Evolutionary conservation across 139 green algal genomes (phyloP).

Genomic region (Dunaliella primolecta): DNA sequence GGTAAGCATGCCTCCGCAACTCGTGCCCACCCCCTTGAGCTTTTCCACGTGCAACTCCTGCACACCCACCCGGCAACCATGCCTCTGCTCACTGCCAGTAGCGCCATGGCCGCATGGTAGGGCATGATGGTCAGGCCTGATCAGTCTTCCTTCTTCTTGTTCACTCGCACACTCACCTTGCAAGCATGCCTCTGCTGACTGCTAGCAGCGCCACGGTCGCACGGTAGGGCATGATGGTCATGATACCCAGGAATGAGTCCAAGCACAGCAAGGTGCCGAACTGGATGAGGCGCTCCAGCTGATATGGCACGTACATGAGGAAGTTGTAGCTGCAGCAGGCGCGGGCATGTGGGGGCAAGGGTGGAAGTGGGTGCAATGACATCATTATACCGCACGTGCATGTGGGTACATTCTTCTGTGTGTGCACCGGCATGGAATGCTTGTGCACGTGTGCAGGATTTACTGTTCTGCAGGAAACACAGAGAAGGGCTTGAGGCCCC

Average conservation of each 20-base stretch:
- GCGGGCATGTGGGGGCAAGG: neutral
- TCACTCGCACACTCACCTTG: too few relatives aligned
- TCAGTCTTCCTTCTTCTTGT: too few relatives aligned
- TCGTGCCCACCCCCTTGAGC: too few relatives aligned
- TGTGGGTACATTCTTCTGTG: neutral
- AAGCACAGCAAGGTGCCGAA: conserved; percentile 71
- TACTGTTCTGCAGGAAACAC: neutral
- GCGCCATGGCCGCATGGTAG: neutral
- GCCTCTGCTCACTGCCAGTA: conserved; percentile 5
- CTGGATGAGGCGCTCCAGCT: conserved; percentile 81
- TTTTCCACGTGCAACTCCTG: too few relatives aligned
- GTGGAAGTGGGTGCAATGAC: too few relatives aligned
- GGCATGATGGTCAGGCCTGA: conserved; percentile 11
- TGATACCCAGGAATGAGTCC: conserved; percentile 68
- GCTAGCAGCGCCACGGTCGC: conserved; percentile 8
- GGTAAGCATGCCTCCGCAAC: too few relatives aligned
- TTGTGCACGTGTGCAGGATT: neutral
- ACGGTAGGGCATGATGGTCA: conserved; percentile 14
- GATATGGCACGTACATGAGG: conserved; percentile 78
- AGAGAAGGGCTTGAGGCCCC: neutral
- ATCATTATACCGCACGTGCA: too few relatives aligned
- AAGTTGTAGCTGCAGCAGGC: conserved; percentile 76
- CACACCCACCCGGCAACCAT: neutral
- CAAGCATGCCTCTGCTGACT: neutral
- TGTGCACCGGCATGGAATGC: neutral